Percentiles rank a stretch among this genome's conserved stretches.
Evolutionary conservation across 2,329 filamentous ascomycete genomes (phyloP).

Genomic region (Phoma sp.): DNA sequence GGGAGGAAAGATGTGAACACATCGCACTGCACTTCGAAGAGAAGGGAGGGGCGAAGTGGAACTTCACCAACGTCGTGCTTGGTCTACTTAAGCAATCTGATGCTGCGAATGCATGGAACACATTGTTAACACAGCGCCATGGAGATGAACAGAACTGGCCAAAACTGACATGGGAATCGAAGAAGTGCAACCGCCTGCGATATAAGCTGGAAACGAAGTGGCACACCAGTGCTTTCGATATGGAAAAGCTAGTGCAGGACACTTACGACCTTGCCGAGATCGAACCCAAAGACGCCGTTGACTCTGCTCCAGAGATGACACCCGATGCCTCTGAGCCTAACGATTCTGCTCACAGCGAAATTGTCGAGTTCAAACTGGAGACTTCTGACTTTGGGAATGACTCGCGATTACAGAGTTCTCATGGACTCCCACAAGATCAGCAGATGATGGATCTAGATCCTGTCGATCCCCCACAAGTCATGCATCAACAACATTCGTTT

Average conservation of each 20-base stretch:
- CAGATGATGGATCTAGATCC: slow-evolving; percentile 46
- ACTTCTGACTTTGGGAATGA: slow-evolving; percentile 38
- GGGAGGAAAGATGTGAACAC: slow-evolving; percentile 71
- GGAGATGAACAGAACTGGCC: slow-evolving; percentile 58
- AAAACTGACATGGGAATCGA: slow-evolving; percentile 64
- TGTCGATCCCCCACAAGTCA: slow-evolving; percentile 37
- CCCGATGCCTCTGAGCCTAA: slow-evolving; percentile 33
- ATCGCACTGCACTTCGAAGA: slow-evolving; percentile 72
- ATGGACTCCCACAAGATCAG: slow-evolving; percentile 38
- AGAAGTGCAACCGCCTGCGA: slow-evolving; percentile 67
- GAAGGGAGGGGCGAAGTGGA: slow-evolving; percentile 67
- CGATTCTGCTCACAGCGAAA: slow-evolving; percentile 38
- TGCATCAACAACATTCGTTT: slow-evolving; percentile 38
- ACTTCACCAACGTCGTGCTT: slow-evolving; percentile 71
- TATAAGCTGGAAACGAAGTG: slow-evolving; percentile 71
- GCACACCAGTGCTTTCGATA: slow-evolving; percentile 58
- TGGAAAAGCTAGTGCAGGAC: slow-evolving; percentile 62
- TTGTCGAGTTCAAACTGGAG: slow-evolving; percentile 45
- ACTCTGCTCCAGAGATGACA: slow-evolving; percentile 30
- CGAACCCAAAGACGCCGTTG: slow-evolving; percentile 36
- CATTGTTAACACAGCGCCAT: slow-evolving; percentile 59
- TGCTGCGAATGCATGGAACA: slow-evolving; percentile 67
- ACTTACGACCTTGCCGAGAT: slow-evolving; percentile 62
- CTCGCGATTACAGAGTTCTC: slow-evolving; percentile 37
- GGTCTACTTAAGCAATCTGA: slow-evolving; percentile 70